These are phyloP conservation scores for Pseudotsuga menziesii DNA, from an alignment of 75 land plant genomes.

Conservation along the genomic window DNA sequence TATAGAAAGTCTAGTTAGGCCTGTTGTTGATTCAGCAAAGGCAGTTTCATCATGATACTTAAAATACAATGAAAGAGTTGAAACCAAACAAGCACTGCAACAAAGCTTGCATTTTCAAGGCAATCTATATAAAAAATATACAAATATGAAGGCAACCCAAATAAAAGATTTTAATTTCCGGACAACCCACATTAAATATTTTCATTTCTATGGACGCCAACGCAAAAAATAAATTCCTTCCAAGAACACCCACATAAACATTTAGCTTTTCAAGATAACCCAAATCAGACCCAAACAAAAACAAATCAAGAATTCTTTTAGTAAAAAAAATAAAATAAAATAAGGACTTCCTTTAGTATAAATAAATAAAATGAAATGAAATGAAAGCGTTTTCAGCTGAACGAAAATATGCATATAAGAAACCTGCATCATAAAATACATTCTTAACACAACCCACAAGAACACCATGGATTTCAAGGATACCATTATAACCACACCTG, in stretches of 20 bases:
- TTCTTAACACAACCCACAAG: background rate
- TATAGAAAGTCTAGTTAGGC: background rate
- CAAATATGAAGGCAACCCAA: background rate
- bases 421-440: background rate
- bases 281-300: background rate
- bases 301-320: too few relatives aligned
- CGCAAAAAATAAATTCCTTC: background rate
- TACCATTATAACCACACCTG: background rate
- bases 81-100: background rate
- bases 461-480: background rate
- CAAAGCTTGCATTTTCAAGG: background rate
- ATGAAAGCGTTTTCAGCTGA: background rate
- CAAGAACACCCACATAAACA: background rate
- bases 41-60: constrained; percentile 4
- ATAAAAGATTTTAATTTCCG: background rate
- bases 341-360: too few relatives aligned
- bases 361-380: too few relatives aligned
- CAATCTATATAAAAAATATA: background rate
- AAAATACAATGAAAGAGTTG: background rate
- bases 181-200: background rate
- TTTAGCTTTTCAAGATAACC: background rate
- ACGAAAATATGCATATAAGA: background rate
- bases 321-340: too few relatives aligned
- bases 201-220: background rate
- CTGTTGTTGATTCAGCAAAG: background rate